phyloP scores from a whole-genome alignment of 192 early-diverging fungal genomes.

The Linnemannia zychae region DNA sequence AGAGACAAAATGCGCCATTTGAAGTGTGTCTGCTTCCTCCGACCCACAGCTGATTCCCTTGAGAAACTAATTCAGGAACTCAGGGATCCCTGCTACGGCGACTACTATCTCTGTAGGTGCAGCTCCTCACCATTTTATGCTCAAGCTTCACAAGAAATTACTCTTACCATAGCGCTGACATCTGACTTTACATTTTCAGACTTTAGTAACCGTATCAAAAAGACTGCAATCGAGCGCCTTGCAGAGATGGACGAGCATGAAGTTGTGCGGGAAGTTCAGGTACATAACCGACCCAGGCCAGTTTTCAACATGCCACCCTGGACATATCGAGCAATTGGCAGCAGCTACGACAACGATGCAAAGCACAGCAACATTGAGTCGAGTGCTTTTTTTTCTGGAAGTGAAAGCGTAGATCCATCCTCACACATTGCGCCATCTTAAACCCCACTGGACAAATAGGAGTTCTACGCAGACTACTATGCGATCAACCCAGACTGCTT shows the following conservation, averaged over 20 bases:
- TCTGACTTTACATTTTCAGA: slow-evolving; percentile 64
- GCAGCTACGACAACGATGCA: background rate
- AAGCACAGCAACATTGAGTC: no score
- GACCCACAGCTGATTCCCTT: slow-evolving; percentile 88
- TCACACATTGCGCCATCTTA: background rate
- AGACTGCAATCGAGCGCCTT: slow-evolving; percentile 90
- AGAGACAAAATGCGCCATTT: slow-evolving; percentile 95
- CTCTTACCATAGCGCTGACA: background rate
- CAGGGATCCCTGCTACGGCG: slow-evolving; percentile 91
- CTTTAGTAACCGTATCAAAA: slow-evolving; percentile 95
- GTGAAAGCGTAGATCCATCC: background rate
- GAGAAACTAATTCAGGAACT: slow-evolving; percentile 93
- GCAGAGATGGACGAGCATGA: slow-evolving; percentile 97
- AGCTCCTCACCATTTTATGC: background rate
- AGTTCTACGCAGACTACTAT: slow-evolving; percentile 94
- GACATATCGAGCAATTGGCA: background rate
- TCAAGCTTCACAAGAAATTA: background rate
- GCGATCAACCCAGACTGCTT: slow-evolving; percentile 88
- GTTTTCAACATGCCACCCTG: background rate
- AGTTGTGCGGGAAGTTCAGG: slow-evolving; percentile 94
- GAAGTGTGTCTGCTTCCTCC: slow-evolving; percentile 93
- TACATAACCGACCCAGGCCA: slow-evolving; percentile 23
- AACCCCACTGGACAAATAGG: slow-evolving; percentile 54
- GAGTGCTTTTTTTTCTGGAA: background rate
- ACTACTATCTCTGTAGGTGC: slow-evolving; percentile 92